These are phyloP conservation scores for Umbelopsis ramanniana DNA, from an alignment of 192 early-diverging fungal genomes.

Conservation along the genomic window DNA sequence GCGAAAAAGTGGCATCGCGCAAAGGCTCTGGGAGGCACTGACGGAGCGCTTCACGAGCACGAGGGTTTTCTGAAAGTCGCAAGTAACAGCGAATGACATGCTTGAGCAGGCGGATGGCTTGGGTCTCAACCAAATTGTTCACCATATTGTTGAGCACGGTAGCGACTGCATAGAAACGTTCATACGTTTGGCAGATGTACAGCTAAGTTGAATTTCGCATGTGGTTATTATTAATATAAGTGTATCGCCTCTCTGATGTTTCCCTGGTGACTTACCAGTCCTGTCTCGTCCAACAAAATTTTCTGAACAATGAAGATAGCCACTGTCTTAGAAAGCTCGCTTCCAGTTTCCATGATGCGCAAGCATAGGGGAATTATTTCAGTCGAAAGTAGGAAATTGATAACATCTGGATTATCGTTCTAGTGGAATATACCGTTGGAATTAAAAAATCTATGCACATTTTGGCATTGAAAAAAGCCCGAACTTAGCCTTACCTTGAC, in stretches of 20 bases:
- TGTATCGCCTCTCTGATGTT: not conserved
- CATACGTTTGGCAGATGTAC: constrained; percentile 90
- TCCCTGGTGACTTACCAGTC: constrained; percentile 54
- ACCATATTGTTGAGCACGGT: constrained; percentile 95
- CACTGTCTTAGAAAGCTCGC: constrained; percentile 96
- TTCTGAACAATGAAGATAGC: constrained; percentile 99
- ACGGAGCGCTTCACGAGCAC: constrained; percentile 89
- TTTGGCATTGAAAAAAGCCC: not conserved
- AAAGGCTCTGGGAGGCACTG: constrained; percentile 90
- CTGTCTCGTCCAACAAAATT: constrained; percentile 92
- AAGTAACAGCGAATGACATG: constrained; percentile 94
- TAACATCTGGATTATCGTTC: constrained; percentile 96
- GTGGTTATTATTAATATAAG: too few relatives aligned
- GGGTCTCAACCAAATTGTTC: constrained; percentile 83
- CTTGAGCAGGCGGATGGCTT: constrained; percentile 87
- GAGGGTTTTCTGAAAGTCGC: constrained; percentile 90
- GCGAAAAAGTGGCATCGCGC: constrained; percentile 84
- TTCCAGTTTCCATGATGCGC: constrained; percentile 98
- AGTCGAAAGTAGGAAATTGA: constrained; percentile 92
- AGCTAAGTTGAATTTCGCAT: constrained; percentile 26
- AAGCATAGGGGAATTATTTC: constrained; percentile 98
- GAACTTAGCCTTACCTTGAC: constrained; percentile 74
- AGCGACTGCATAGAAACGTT: constrained; percentile 94
- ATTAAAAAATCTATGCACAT: not conserved
- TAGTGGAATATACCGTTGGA: not conserved